phyloP scores from a whole-genome alignment of 257 asterid genomes.

The Salvia miltiorrhiza region DNA sequence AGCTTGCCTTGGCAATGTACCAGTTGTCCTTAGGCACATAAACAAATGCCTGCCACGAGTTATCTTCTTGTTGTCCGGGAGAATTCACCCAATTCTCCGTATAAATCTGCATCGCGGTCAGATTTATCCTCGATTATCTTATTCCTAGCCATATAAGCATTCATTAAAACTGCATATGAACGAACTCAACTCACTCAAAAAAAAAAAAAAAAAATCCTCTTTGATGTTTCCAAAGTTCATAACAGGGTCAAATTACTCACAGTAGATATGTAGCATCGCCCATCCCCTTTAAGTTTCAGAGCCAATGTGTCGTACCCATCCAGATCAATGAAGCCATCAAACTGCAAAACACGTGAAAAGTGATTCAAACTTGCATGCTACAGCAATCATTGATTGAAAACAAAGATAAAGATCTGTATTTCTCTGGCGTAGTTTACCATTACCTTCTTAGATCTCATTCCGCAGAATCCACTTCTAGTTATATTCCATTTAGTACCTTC shows the following conservation, averaged over 20 bases:
- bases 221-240: background rate
- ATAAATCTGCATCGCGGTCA: conserved; percentile 61
- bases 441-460: conserved; percentile 95
- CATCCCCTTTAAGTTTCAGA: conserved; percentile 86
- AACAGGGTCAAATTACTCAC: conserved; percentile 49
- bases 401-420: background rate
- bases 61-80: conserved; percentile 97
- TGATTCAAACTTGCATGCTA: background rate
- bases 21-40: conserved; percentile 83
- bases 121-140: conserved; percentile 17
- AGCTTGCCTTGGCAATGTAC: conserved; percentile 82
- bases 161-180: conserved; percentile 9
- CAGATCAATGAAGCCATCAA: conserved; percentile 93
- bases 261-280: conserved; percentile 94
- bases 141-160: conserved; percentile 7
- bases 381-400: background rate
- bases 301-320: conserved; percentile 82
- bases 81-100: conserved; percentile 98
- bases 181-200: conserved; percentile 11
- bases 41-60: conserved; percentile 96
- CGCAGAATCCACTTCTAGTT: conserved; percentile 91
- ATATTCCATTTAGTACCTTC: conserved; percentile 84
- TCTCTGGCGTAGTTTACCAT: background rate
- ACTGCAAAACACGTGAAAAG: conserved; percentile 44
- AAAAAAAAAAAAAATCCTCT: conserved; percentile 4